Percentiles rank a stretch among this genome's conserved stretches.
phyloP scores from a whole-genome alignment of 371 early-diverging fungal genomes.

The Parasitella parasitica region DNA sequence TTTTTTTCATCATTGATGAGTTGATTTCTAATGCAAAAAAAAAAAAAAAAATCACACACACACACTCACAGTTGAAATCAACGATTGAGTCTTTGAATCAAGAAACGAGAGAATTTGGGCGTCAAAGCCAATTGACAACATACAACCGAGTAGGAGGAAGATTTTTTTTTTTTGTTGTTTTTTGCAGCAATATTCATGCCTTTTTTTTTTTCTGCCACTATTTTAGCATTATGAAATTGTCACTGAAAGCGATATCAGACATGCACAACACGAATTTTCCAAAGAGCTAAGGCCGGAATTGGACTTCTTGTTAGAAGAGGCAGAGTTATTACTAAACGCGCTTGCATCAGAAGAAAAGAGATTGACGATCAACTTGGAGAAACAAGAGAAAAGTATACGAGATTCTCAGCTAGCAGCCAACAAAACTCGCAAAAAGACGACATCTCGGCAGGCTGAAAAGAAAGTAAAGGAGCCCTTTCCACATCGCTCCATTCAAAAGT shows the following conservation, averaged over 20 bases:
- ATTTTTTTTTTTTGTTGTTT: neutral
- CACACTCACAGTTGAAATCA: neutral
- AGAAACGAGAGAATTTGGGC: neutral
- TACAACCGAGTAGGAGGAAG: neutral
- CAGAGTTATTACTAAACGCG: neutral
- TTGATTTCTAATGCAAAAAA: too few species aligned
- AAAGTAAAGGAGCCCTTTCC: too few species aligned
- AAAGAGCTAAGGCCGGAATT: neutral
- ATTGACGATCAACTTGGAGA: too few species aligned
- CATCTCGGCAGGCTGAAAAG: too few species aligned
- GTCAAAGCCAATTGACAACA: neutral
- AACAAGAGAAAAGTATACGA: too few species aligned
- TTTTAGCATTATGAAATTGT: constrained; percentile 6
- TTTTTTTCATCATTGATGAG: too few species aligned
- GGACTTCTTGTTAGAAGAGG: neutral
- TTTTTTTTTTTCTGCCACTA: neutral
- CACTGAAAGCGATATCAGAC: constrained; percentile 1
- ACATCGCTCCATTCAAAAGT: neutral
- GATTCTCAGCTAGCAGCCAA: too few species aligned
- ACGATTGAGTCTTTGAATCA: neutral
- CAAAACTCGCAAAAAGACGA: too few species aligned
- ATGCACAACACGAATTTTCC: neutral
- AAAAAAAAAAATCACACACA: too few species aligned
- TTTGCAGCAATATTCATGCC: neutral
- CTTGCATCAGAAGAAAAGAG: neutral